Percentiles rank a stretch among this genome's conserved stretches.
Conservation (phyloP, 352 stramenopile genomes). For the Phytopythium kandeliae region DNA sequence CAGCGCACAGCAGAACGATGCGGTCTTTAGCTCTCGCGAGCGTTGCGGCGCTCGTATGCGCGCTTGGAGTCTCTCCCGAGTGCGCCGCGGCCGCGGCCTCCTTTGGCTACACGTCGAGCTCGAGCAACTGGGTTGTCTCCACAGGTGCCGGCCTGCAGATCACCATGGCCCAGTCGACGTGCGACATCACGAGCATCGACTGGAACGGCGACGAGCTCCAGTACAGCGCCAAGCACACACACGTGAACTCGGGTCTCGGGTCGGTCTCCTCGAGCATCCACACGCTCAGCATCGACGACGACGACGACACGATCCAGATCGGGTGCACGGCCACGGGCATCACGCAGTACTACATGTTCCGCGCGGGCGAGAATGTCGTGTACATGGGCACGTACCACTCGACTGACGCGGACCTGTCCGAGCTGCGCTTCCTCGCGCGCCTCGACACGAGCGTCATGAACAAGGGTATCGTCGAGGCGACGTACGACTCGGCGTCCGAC, state of each 20-base stretch:
- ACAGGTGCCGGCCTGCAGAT: constrained; percentile 22
- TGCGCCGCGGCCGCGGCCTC: constrained; percentile 6
- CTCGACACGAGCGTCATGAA: constrained; percentile 28
- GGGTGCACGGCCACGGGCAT: constrained; percentile 29
- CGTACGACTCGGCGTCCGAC: constrained; percentile 27
- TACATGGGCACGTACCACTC: constrained; percentile 61
- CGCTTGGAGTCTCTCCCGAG: too few species aligned
- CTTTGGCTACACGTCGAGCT: constrained; percentile 26
- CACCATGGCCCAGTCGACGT: constrained; percentile 30
- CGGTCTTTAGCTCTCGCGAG: too few species aligned
- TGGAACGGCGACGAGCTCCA: constrained; percentile 18
- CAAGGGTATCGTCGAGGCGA: constrained; percentile 18
- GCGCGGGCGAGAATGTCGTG: constrained; percentile 38
- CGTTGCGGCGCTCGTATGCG: too few species aligned
- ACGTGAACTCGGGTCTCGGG: constrained; percentile 38
- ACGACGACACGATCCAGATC: constrained; percentile 40
- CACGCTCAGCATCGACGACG: too few species aligned
- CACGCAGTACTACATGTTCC: constrained; percentile 49
- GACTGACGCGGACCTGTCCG: constrained; percentile 18
- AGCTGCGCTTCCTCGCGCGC: constrained; percentile 43
- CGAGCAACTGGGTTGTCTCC: constrained; percentile 28
- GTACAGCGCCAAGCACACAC: constrained; percentile 33
- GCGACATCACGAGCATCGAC: constrained; percentile 17
- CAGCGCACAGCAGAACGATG: too few species aligned
- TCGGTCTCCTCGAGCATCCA: constrained; percentile 22